Evolutionary conservation across 345 rosid genomes (phyloP).

Genomic region (Eucalyptus victrix): DNA sequence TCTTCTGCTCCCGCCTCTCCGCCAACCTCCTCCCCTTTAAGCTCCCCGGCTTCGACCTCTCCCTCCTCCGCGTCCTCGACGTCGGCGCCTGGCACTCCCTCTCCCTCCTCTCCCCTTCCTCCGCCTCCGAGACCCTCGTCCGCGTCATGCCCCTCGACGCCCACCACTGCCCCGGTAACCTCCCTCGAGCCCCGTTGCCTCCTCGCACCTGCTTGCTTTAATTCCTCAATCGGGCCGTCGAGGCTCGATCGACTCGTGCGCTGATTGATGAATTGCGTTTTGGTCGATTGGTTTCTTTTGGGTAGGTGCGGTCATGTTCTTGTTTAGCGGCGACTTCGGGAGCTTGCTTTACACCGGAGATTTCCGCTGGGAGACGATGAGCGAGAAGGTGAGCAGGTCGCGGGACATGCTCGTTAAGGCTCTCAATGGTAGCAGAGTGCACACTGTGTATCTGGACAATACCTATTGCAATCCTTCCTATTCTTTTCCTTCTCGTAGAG

Average conservation of each 20-base stretch:
- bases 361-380: conserved; percentile 50
- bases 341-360: conserved; percentile 66
- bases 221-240: neutral
- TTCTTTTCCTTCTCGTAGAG: conserved; percentile 42
- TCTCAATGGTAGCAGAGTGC: conserved; percentile 18
- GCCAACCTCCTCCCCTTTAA: conserved; percentile 60
- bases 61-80: conserved; percentile 48
- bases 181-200: too few species aligned
- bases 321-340: conserved; percentile 71
- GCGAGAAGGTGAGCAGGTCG: conserved; percentile 13
- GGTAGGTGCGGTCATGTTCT: conserved; percentile 62
- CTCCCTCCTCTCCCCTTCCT: conserved; percentile 31
- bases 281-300: neutral
- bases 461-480: conserved; percentile 65
- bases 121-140: conserved; percentile 14
- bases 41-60: conserved; percentile 54
- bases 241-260: neutral
- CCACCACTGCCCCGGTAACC: conserved; percentile 64
- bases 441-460: conserved; percentile 58
- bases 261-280: neutral
- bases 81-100: conserved; percentile 45
- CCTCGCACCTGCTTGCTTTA: neutral
- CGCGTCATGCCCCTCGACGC: conserved; percentile 60
- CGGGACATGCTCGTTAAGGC: conserved; percentile 28
- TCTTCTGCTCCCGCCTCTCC: conserved; percentile 73